Base-by-base conservation (phyloP, 73 alveolate species). In the Blepharisma japonicum region DNA sequence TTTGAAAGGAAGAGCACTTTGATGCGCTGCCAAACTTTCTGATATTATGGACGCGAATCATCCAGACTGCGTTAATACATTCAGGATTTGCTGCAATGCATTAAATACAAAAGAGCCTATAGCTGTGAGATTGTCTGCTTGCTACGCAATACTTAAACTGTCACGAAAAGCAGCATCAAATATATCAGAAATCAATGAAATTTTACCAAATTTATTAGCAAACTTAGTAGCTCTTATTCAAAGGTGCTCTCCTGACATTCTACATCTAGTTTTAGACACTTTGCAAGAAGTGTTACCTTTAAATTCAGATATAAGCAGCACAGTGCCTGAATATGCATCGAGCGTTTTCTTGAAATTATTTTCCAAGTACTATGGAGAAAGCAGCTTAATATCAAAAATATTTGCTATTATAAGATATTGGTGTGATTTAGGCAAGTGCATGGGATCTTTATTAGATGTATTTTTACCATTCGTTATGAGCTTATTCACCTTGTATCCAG, bases 201-300 rank as follows among this genome's bases (percentile, higher is more conserved):
- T 56, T 6, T 48, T 78, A 8, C 14, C 86, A 6, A 18, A 32
- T 7, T 74, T 87, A 39, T 55, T 87, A 18, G 93, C 83, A 51
- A 68, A 77, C 38, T 83, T 93, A 51, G 71, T 86, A n/a, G 83
- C 82, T 54, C 71, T 93, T 38, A 68, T 93, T 55, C 84, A 78
- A 50, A 55, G 78, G 55, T 85, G 88, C 2, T 80, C 90, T 55
- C 85, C 68, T 66, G 97, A 93, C 45, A 90, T 96, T 14, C 78
- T 87, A 71, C 92, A 90, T 78, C 78, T 93, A 7, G 97, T 96
- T n/a, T 78, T 93, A 42, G 96, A 92, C 50, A 92, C 95, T 53
- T 77, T 93, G 72, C 84, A 85, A 47, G 78, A 87, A 67, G 54
- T 84, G 68, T 77, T 93, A 38, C 82, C 81, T 72, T 68, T 86